Evolutionary conservation across 371 early-diverging fungal species (phyloP).

Genomic region (Actinomortierella wolfii): DNA sequence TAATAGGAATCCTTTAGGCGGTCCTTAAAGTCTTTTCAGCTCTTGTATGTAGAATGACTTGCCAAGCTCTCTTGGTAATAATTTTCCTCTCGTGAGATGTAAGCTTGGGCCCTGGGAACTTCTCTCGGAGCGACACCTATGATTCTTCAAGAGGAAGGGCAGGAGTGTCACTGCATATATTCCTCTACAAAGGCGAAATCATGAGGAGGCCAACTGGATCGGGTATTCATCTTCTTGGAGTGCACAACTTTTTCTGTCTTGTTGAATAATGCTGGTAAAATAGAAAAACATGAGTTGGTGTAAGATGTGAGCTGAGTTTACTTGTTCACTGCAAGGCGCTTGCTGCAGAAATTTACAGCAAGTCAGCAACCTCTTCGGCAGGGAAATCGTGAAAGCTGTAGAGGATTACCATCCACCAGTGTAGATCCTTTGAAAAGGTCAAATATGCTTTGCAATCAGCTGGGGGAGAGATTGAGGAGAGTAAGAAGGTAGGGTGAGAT

Average conservation of each 20-base stretch:
- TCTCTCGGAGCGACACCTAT: not conserved
- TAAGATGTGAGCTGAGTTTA: not conserved
- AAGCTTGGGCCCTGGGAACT: not conserved
- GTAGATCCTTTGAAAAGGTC: not conserved
- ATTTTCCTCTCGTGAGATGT: slow-evolving; percentile 3
- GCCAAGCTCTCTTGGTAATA: slow-evolving; percentile 6
- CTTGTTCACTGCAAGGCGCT: not conserved
- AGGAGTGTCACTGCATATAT: slow-evolving; percentile 1
- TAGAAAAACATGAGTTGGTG: too few relatives aligned
- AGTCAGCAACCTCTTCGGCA: not conserved
- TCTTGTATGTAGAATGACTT: not conserved
- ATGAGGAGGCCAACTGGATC: not conserved
- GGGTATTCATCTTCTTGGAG: too few relatives aligned
- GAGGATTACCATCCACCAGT: not conserved
- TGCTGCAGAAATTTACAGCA: not conserved
- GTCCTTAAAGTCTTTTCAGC: not conserved
- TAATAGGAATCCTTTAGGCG: not conserved
- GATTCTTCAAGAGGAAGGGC: slow-evolving; percentile 10
- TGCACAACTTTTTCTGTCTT: too few relatives aligned
- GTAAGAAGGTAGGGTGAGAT: too few relatives aligned
- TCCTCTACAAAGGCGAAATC: not conserved
- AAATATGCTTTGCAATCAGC: not conserved
- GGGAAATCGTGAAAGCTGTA: not conserved
- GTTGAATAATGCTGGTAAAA: too few relatives aligned
- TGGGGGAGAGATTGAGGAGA: too few relatives aligned